Conservation (phyloP, 1,284 basidiomycete species). For the Inonotus hispidus region DNA sequence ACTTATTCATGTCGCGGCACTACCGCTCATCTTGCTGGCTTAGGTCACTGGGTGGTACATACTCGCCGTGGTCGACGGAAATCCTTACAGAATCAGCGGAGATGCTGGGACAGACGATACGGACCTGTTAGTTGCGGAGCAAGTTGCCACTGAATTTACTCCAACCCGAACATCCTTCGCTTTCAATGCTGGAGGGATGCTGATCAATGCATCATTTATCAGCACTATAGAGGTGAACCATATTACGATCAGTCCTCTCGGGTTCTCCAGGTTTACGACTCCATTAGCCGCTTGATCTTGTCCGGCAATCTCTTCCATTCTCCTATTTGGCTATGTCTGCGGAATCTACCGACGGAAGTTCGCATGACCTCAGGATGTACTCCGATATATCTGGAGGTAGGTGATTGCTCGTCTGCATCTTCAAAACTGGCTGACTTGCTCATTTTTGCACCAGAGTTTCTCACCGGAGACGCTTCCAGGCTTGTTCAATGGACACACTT, state of each 20-base stretch:
- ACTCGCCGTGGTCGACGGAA: slow-evolving; percentile 34
- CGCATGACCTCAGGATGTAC: slow-evolving; percentile 23
- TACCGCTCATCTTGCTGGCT: background rate
- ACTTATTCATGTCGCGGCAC: too few relatives aligned
- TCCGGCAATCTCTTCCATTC: slow-evolving; percentile 32
- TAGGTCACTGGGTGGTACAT: slow-evolving; percentile 33
- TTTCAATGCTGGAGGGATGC: slow-evolving; percentile 33
- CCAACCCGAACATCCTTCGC: slow-evolving; percentile 33
- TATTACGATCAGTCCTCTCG: background rate
- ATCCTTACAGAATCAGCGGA: slow-evolving; percentile 21
- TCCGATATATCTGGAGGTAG: slow-evolving; percentile 17
- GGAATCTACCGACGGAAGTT: slow-evolving; percentile 21
- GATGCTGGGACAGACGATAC: slow-evolving; percentile 10
- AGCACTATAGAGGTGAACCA: slow-evolving; percentile 35
- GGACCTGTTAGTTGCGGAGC: slow-evolving; percentile 7
- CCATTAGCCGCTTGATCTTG: slow-evolving; percentile 21
- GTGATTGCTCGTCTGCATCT: slow-evolving; percentile 22
- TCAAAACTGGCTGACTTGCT: slow-evolving; percentile 12
- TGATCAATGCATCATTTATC: slow-evolving; percentile 35
- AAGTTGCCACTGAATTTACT: slow-evolving; percentile 24
- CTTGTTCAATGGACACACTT: slow-evolving; percentile 28
- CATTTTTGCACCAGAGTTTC: slow-evolving; percentile 27
- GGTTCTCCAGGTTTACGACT: background rate
- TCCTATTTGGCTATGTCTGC: slow-evolving; percentile 24
- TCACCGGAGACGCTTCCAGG: slow-evolving; percentile 29